Percentiles rank a stretch among this genome's conserved stretches.
Conservation (phyloP, 2,329 filamentous ascomycete species). For the Monosporascus sp. region DNA sequence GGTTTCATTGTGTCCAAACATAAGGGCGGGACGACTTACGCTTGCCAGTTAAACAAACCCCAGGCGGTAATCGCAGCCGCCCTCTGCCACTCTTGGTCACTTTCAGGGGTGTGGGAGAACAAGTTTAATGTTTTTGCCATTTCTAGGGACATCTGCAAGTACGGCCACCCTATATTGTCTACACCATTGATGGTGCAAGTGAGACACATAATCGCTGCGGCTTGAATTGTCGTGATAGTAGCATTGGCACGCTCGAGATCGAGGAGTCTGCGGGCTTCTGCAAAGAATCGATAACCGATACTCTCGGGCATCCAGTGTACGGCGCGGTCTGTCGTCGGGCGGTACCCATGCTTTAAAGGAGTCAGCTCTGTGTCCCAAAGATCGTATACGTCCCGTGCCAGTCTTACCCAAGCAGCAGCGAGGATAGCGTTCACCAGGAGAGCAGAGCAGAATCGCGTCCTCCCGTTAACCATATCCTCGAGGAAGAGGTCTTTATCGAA, state of each 20-base stretch:
- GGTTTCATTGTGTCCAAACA: not conserved
- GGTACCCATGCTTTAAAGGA: conserved; percentile 23
- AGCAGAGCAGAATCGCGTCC: conserved; percentile 17
- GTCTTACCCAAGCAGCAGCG: conserved; percentile 22
- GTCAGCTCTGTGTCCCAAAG: conserved; percentile 1
- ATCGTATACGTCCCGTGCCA: not conserved
- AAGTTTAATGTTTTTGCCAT: conserved; percentile 18
- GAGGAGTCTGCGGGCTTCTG: conserved; percentile 34
- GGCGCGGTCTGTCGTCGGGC: conserved; percentile 19
- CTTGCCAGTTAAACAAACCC: conserved; percentile 30
- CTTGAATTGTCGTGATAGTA: conserved; percentile 30
- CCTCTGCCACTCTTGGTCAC: conserved; percentile 11
- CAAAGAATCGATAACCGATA: conserved; percentile 29
- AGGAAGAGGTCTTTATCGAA: conserved; percentile 23
- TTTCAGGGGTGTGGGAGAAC: conserved; percentile 11
- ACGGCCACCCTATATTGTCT: conserved; percentile 19
- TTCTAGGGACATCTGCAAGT: conserved; percentile 11
- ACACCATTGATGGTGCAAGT: conserved; percentile 22
- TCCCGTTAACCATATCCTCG: conserved; percentile 18
- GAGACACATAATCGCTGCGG: conserved; percentile 25
- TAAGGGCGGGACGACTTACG: conserved; percentile 9
- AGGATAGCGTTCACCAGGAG: conserved; percentile 23
- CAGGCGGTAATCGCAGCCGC: conserved; percentile 27
- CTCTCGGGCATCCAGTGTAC: conserved; percentile 32
- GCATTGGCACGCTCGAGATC: conserved; percentile 24